A percentile compares a stretch with the other conserved stretches of the same genome.
These are phyloP conservation scores for Populus ilicifolia DNA, from an alignment of 345 rosid genomes.

Conservation along the genomic window DNA sequence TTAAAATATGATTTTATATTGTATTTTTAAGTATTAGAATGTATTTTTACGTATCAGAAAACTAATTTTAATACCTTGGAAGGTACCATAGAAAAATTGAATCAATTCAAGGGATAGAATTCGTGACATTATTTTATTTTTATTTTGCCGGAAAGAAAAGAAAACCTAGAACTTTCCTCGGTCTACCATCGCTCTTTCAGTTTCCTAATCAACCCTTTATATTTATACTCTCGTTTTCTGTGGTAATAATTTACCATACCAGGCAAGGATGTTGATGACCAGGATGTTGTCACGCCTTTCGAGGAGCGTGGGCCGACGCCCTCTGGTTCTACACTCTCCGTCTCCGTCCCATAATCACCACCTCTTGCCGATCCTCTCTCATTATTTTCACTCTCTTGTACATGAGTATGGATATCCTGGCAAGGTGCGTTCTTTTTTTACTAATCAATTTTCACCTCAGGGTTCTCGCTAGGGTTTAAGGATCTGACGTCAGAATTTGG, in stretches of 20 bases:
- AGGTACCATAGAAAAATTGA: too few relatives aligned
- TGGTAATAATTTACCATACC: background rate
- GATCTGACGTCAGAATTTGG: background rate
- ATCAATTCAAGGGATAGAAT: too few relatives aligned
- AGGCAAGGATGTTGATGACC: constrained; percentile 39
- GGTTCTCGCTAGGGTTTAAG: constrained; percentile 38
- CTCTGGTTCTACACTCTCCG: constrained; percentile 29
- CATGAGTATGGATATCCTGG: constrained; percentile 18
- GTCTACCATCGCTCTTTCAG: background rate
- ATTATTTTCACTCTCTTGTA: constrained; percentile 38
- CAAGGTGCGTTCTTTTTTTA: constrained; percentile 25
- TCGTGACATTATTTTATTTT: too few relatives aligned
- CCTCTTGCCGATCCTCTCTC: constrained; percentile 24
- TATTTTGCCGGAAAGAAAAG: too few relatives aligned
- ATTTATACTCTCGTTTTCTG: background rate
- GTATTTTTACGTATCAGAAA: too few relatives aligned
- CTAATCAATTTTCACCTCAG: background rate
- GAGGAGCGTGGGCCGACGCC: constrained; percentile 42
- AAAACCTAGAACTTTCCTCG: too few relatives aligned
- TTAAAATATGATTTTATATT: too few relatives aligned
- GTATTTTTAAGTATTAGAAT: too few relatives aligned
- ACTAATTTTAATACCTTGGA: too few relatives aligned
- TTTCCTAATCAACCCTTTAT: background rate
- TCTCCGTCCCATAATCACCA: constrained; percentile 30
- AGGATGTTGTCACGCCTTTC: constrained; percentile 55